Base-by-base conservation (phyloP, 257 asterid species). In the Oldenlandia corymbosa region DNA sequence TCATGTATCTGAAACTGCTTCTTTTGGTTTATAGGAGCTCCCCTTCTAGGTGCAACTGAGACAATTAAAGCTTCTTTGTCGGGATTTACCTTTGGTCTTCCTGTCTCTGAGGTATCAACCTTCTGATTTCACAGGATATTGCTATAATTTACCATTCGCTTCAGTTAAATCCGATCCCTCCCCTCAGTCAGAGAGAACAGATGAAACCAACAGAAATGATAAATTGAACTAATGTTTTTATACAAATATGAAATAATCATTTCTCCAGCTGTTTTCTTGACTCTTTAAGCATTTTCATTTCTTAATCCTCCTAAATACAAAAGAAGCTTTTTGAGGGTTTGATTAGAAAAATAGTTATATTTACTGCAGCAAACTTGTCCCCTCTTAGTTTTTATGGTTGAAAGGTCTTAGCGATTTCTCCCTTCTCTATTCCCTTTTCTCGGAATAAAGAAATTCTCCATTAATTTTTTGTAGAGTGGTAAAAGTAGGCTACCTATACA, bases 11-110 rank as follows among this genome's bases (percentile, higher is more conserved):
- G 76, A 30, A 63, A 13, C 60, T 11, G 37, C 39, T 71, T 66
- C 18, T 68, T 30, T 68, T 63, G 76, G 71, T 53, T 71, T 76
- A 77, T 78, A 92, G 99, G 96, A 68, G 75, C 99, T 70, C 97
- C 99, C 59, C 91, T 89, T 77, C 99, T 92, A 71, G 99, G 99
- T 71, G 69, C 99, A 68, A 74, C 58, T 62, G 95, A 92, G 79
- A 80, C 94, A 54, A 74, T 92, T 73, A 90, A 92, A 81, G 99
- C 84, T 69, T 68, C 88, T 59, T 72, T 92, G 56, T 84, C 94
- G 53, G 99, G 99, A 71, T 43, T 62, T 70, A 80, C 99, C 56
- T 92, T 76, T 75, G 99, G 99, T 65, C 95, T 92, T 70, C 99
- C 99, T 71, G 75, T 90, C 64, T 84, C 99, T 16, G 99, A 92